A percentile compares a stretch with the other conserved stretches of the same genome.
phyloP scores from a whole-genome alignment of 306 rosid species.

The Senna siamea region DNA sequence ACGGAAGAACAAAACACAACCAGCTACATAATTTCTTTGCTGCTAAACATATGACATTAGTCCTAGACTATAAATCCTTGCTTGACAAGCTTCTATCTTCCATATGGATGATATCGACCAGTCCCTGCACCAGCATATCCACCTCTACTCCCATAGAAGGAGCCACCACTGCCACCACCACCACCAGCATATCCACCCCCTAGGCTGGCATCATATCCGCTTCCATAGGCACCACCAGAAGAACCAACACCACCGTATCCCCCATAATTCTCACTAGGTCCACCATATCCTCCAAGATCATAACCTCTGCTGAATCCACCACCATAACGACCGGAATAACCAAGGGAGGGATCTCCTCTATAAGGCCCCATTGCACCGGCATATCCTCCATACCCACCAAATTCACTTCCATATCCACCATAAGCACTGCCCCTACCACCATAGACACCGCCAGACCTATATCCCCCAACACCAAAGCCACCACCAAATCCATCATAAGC shows the following conservation, averaged over 20 bases:
- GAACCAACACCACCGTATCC: constrained; percentile 69
- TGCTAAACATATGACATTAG: constrained; percentile 33
- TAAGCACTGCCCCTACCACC: constrained; percentile 60
- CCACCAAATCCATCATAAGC: constrained; percentile 82
- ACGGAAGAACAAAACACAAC: constrained; percentile 42
- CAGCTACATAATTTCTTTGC: constrained; percentile 37
- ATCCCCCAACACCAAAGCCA: constrained; percentile 67
- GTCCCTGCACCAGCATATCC: constrained; percentile 76
- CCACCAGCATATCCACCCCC: constrained; percentile 77
- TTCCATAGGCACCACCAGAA: constrained; percentile 66
- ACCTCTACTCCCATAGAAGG: constrained; percentile 88
- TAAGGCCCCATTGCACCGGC: constrained; percentile 79
- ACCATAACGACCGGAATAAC: constrained; percentile 81
- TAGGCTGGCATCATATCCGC: constrained; percentile 66
- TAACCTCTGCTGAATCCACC: constrained; percentile 84
- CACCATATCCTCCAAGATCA: constrained; percentile 88
- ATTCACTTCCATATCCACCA: constrained; percentile 80
- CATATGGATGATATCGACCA: constrained; percentile 94
- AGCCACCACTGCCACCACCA: constrained; percentile 74
- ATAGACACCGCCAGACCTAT: constrained; percentile 65
- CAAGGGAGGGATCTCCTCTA: constrained; percentile 81
- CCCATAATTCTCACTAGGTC: constrained; percentile 76
- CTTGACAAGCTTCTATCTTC: constrained; percentile 61
- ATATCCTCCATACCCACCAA: constrained; percentile 86
- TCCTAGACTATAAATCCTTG: constrained; percentile 44